Base-by-base conservation (phyloP, 148 eudicot genomes). In the Nyssa sinensis region DNA sequence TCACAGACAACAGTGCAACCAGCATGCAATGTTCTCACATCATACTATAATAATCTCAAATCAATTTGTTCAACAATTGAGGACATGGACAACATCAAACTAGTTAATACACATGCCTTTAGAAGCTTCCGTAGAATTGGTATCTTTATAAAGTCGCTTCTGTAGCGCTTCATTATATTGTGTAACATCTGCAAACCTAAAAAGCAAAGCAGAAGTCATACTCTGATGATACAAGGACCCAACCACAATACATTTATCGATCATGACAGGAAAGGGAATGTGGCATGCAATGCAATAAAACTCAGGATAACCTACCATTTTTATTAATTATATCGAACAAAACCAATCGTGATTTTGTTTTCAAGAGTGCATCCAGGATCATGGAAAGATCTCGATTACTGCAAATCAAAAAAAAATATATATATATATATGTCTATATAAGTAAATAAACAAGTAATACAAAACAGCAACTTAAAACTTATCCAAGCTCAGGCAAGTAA, bases 151-250 rank as follows among this genome's bases (percentile, higher is more conserved):
- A 87, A 92, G 76, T 89, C 90, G 70, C 79, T 83, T 74, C 96
- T 88, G 53, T 81, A 92, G 64, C 84, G 85, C 86, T 95, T 95
- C 91, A 95, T 76, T 84, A 95, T 90, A 72, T 89, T 90, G 83
- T 95, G 98, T 58, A 95, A 78, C 98, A 95, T 92, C 81, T 95
- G 98, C 88, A 90, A 80, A 81, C 98, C 98, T 95, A 75, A 9
- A 78, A 73, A 72, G 66, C 60, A 34, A 67, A 72, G 67, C 32
- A 51, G 55, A 30, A 37, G 53, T 55, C 47, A 65, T 31, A 63
- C 25, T 59, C 59, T 33, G 5, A 51, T 41, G n/a, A 32, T 41
- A 21, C 8, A 41, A 30, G 53, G 13, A 30, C 19, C 5, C 24
- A 32, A 55, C 7, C 19, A 14, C 12, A 21, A 58, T 6, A 13